phyloP scores from a whole-genome alignment of 352 stramenopile species.

The Globisporangium viniferum region DNA sequence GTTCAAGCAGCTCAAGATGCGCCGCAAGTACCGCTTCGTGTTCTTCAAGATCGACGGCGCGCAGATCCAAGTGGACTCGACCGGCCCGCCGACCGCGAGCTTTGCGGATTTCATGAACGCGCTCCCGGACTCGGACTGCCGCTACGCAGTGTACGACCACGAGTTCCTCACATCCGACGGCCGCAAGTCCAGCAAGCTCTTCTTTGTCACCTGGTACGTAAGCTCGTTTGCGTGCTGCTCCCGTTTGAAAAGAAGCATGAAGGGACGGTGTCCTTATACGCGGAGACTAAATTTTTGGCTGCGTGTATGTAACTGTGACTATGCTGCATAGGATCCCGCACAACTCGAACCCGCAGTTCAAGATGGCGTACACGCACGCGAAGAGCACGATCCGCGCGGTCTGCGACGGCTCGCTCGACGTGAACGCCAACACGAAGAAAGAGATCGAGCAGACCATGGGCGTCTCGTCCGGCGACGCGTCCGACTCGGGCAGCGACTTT shows the following conservation, averaged over 20 bases:
- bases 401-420: slow-evolving; percentile 75
- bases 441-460: slow-evolving; percentile 70
- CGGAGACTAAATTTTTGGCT: not conserved
- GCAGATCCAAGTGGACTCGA: slow-evolving; percentile 60
- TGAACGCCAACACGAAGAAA: slow-evolving; percentile 74
- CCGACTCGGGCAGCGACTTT: slow-evolving; percentile 86
- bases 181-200: slow-evolving; percentile 85
- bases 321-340: slow-evolving; percentile 50
- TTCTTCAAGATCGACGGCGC: slow-evolving; percentile 80
- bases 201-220: slow-evolving; percentile 80
- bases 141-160: slow-evolving; percentile 88
- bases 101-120: slow-evolving; percentile 54
- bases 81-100: slow-evolving; percentile 41
- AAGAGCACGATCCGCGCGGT: slow-evolving; percentile 78
- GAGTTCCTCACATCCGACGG: slow-evolving; percentile 73
- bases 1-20: slow-evolving; percentile 90
- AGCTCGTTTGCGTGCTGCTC: not conserved
- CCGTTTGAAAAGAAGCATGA: too few relatives aligned
- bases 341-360: slow-evolving; percentile 77
- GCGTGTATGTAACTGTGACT: not conserved
- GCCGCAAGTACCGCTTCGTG: slow-evolving; percentile 81
- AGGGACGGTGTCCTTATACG: too few relatives aligned
- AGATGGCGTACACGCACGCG: slow-evolving; percentile 88
- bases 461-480: slow-evolving; percentile 49
- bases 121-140: slow-evolving; percentile 79